Conservation (phyloP, 1,284 basidiomycete species). For the Sanghuangporus sanghuang region DNA sequence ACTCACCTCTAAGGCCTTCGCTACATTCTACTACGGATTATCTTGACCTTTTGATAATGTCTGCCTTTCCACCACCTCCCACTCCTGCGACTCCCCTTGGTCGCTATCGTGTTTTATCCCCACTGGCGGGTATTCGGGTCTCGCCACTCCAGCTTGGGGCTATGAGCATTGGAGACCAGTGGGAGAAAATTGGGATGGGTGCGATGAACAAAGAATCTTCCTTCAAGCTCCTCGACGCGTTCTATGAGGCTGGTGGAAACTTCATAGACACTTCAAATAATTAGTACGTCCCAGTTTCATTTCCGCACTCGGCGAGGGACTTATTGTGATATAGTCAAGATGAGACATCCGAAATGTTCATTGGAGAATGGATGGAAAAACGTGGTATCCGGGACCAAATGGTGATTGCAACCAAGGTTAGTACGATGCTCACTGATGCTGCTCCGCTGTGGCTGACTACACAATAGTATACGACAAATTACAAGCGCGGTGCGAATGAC, state of each 20-base stretch:
- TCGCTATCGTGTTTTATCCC: slow-evolving; percentile 36
- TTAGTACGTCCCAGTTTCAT: slow-evolving; percentile 31
- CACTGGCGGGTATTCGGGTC: slow-evolving; percentile 38
- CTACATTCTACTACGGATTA: neutral
- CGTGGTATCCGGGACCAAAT: slow-evolving; percentile 48
- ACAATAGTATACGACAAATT: slow-evolving; percentile 30
- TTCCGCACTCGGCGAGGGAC: neutral
- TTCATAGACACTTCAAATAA: slow-evolving; percentile 51
- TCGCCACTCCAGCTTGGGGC: slow-evolving; percentile 42
- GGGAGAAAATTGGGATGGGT: slow-evolving; percentile 29
- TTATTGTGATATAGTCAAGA: slow-evolving; percentile 34
- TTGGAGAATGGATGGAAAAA: slow-evolving; percentile 53
- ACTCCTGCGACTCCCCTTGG: slow-evolving; percentile 19
- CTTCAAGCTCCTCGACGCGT: slow-evolving; percentile 46
- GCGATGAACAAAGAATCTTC: slow-evolving; percentile 40
- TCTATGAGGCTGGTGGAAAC: slow-evolving; percentile 44
- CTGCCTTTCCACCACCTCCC: slow-evolving; percentile 1
- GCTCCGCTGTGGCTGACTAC: neutral
- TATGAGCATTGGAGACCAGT: slow-evolving; percentile 39
- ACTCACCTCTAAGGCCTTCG: neutral
- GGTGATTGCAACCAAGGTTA: slow-evolving; percentile 50
- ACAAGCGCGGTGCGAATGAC: slow-evolving; percentile 20
- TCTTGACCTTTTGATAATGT: neutral
- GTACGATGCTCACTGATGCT: neutral
- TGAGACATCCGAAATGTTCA: slow-evolving; percentile 44